Percentiles rank a stretch among this genome's conserved stretches.
Conservation (phyloP, 148 eudicot species). For the Mesembryanthemum crystallinum region DNA sequence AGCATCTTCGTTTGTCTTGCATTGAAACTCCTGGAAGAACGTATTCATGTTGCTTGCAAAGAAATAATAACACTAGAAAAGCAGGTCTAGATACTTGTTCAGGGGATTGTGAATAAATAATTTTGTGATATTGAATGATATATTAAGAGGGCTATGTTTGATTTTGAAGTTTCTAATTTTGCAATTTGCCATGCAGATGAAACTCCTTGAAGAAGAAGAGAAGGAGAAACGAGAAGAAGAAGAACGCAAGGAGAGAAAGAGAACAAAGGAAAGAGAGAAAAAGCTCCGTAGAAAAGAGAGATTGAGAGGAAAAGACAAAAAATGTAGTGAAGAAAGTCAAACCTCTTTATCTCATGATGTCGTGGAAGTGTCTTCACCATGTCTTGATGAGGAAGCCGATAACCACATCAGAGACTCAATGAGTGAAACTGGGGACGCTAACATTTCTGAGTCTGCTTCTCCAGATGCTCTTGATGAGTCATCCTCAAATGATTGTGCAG, state of each 20-base stretch:
- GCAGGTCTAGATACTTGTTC: constrained; percentile 55
- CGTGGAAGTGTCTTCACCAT: constrained; percentile 37
- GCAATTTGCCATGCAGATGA: constrained; percentile 39
- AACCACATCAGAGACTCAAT: constrained; percentile 28
- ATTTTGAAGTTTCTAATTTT: constrained; percentile 5
- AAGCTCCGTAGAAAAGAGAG: constrained; percentile 95
- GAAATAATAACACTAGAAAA: constrained; percentile 88
- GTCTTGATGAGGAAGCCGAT: constrained; percentile 44
- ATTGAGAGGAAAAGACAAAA: constrained; percentile 81
- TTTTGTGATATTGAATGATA: neutral
- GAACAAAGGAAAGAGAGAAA: constrained; percentile 88
- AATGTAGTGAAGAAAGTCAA: constrained; percentile 42
- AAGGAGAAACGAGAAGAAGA: constrained; percentile 96
- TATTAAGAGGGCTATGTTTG: constrained; percentile 15
- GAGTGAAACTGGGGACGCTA: constrained; percentile 43
- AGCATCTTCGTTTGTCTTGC: constrained; percentile 97
- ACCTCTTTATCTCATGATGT: constrained; percentile 31
- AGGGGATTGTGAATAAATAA: neutral
- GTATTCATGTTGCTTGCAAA: constrained; percentile 93
- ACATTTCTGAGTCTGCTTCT: constrained; percentile 39
- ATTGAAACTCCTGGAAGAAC: constrained; percentile 85
- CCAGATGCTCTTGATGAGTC: constrained; percentile 49
- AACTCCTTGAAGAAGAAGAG: constrained; percentile 99
- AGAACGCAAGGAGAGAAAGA: constrained; percentile 87
- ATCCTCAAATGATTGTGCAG: constrained; percentile 32